These are phyloP conservation scores for Aspergillus eucalypticola DNA, from an alignment of 2,329 filamentous ascomycete genomes.

Conservation along the genomic window DNA sequence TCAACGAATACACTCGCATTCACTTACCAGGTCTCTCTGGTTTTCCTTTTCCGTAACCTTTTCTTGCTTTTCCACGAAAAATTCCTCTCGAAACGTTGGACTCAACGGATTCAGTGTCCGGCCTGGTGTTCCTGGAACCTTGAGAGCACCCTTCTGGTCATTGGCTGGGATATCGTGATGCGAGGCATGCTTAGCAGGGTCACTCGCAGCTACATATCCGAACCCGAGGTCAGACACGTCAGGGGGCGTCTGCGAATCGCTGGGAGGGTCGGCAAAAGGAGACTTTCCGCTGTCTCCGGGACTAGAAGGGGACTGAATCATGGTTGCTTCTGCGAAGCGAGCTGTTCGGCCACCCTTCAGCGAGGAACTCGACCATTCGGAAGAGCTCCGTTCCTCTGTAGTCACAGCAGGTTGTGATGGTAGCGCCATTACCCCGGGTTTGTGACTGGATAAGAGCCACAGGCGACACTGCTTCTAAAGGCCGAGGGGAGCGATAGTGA, in stretches of 20 bases:
- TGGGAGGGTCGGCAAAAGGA: conserved; percentile 55
- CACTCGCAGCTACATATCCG: conserved; percentile 73
- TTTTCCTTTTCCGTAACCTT: conserved; percentile 80
- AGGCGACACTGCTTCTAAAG: conserved; percentile 41
- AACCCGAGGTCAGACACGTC: conserved; percentile 83
- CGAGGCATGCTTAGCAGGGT: conserved; percentile 49
- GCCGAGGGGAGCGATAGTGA: conserved; percentile 30
- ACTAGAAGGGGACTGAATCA: conserved; percentile 63
- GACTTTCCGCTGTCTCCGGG: conserved; percentile 44
- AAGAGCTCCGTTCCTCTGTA: conserved; percentile 29
- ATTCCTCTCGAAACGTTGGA: conserved; percentile 88
- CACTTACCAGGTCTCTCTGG: conserved; percentile 78
- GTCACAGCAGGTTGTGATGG: conserved; percentile 28
- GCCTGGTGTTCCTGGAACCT: conserved; percentile 77
- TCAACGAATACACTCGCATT: not conserved
- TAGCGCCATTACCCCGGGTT: conserved; percentile 32
- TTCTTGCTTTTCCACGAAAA: conserved; percentile 82
- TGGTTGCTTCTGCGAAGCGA: conserved; percentile 66
- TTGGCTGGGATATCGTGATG: conserved; percentile 68
- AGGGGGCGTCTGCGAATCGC: conserved; percentile 52
- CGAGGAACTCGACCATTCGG: conserved; percentile 36
- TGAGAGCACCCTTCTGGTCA: conserved; percentile 87
- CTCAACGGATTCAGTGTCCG: conserved; percentile 78
- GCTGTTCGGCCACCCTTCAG: conserved; percentile 58
- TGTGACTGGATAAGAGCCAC: conserved; percentile 39